These are phyloP conservation scores for Xylariaceae sp. DNA, from an alignment of 2,329 filamentous ascomycete genomes.

Conservation along the genomic window DNA sequence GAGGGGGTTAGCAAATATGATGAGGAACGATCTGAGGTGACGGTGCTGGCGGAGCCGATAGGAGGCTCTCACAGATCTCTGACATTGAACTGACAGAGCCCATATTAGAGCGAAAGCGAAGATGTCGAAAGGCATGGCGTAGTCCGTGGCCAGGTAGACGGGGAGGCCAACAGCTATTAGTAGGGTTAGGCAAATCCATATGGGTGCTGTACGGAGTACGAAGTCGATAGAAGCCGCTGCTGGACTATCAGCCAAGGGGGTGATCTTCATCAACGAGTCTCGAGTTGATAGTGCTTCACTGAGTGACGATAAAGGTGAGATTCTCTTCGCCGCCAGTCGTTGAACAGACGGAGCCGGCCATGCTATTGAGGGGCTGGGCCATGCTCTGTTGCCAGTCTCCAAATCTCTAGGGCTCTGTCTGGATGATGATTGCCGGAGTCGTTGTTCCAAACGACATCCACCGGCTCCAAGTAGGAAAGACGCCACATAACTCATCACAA, in stretches of 20 bases:
- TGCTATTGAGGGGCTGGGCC: conserved; percentile 25
- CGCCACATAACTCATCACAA: conserved; percentile 24
- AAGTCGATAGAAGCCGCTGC: conserved; percentile 18
- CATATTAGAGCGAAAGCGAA: conserved; percentile 29
- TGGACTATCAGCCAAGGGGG: background rate
- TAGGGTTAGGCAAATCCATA: conserved; percentile 28
- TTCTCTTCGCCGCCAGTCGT: conserved; percentile 13
- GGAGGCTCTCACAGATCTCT: conserved; percentile 24
- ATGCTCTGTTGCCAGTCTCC: conserved; percentile 24
- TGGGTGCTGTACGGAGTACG: conserved; percentile 24
- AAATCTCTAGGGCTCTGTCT: conserved; percentile 19
- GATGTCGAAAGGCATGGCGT: conserved; percentile 28
- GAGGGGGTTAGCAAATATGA: conserved; percentile 30
- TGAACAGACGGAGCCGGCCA: conserved; percentile 23
- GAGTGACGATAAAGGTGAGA: conserved; percentile 14
- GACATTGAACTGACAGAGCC: conserved; percentile 27
- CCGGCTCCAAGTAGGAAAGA: conserved; percentile 24
- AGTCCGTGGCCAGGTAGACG: conserved; percentile 22
- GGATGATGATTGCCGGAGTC: conserved; percentile 16
- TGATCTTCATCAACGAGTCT: conserved; percentile 17
- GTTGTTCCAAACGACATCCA: conserved; percentile 24
- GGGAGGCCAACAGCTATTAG: conserved; percentile 27
- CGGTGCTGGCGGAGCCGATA: conserved; percentile 16
- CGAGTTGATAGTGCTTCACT: conserved; percentile 16
- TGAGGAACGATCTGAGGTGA: conserved; percentile 16